These are phyloP conservation scores for Rhizopus sp. DNA, from an alignment of 371 early-diverging fungal species.

Conservation along the genomic window DNA sequence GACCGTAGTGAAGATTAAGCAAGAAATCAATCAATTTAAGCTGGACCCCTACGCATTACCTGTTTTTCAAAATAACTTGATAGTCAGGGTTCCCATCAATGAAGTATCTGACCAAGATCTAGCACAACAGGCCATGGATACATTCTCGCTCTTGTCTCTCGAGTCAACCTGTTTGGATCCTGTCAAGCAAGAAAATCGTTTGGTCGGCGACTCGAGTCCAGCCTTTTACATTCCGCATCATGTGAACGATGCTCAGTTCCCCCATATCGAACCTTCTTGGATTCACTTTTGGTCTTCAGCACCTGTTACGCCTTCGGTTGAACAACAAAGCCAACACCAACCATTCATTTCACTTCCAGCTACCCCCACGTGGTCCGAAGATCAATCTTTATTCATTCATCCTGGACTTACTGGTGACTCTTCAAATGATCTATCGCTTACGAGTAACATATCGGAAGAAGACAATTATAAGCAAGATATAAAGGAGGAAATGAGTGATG, in stretches of 20 bases:
- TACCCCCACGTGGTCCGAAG: slow-evolving; percentile 20
- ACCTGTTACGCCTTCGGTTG: slow-evolving; percentile 20
- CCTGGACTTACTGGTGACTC: slow-evolving; percentile 1
- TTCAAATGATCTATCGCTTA: neutral
- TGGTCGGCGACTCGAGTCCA: neutral
- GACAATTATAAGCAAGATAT: slow-evolving; percentile 6
- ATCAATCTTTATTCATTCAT: slow-evolving; percentile 2
- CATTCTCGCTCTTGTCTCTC: neutral
- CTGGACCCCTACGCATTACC: neutral
- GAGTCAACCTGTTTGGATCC: neutral
- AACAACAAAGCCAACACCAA: neutral
- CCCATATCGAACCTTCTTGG: slow-evolving; percentile 19
- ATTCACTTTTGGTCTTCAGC: slow-evolving; percentile 9
- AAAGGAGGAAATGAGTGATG: slow-evolving; percentile 15
- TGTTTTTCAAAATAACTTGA: neutral
- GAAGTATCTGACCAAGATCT: neutral
- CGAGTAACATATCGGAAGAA: neutral
- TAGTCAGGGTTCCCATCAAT: too few relatives aligned
- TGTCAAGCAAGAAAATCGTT: neutral
- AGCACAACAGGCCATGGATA: neutral
- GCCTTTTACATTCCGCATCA: neutral
- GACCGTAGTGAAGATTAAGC: neutral
- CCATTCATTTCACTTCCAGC: slow-evolving; percentile 18
- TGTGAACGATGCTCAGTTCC: neutral
- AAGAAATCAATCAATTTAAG: neutral